Base-by-base conservation (phyloP, 2,329 filamentous ascomycete genomes). In the Rhytidhysteron rufulum region DNA sequence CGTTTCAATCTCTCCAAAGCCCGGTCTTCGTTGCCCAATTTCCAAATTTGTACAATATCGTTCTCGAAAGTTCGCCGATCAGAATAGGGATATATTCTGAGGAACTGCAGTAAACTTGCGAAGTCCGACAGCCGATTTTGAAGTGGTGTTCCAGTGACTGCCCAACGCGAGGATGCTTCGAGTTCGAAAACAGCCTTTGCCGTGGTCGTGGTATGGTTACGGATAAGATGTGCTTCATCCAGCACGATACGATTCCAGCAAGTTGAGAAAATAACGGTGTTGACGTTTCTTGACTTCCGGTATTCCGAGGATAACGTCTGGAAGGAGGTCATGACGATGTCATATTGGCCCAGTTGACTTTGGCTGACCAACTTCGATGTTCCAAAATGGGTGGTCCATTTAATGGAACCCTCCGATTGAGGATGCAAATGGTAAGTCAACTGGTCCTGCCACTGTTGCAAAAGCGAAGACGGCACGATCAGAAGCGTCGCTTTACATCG, bases 91-190 rank as follows among this genome's bases (percentile, higher is more conserved):
- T 66, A 48, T 0, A 59, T 60, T 9, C 55, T 52, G 11, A 75
- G 50, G 37, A 73, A 75, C 15, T 62, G 62, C 1, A 76, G 50
- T 1, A 74, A 55, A 1, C 60, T 57, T 0, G 62, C 55, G 7
- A 75, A 52, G 32, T 75, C 72, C 1, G 51, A 49, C 0, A 72
- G 54, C 0, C 54, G 55, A 31, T 75, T 76, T 30, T 75, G 71
- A 1, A 76, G 67, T 0, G 72, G 72, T 0, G 72, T 75, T 0
- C 71, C 71, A 0, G 70, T 74, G 0, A 75, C 62, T 2, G 65
- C 68, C 72, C 71, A 75, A 8, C 71, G 61, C 2, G 53, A 52
- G 2, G 36, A 43, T 0, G 65, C 56, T 0, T 65, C 43, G 1
- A 75, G 54, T 2, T 55, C 55, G 22, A 62, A 71, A 0, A 68